Base-by-base conservation (phyloP, 768 basidiomycete genomes). In the Lentinula guzmanii region DNA sequence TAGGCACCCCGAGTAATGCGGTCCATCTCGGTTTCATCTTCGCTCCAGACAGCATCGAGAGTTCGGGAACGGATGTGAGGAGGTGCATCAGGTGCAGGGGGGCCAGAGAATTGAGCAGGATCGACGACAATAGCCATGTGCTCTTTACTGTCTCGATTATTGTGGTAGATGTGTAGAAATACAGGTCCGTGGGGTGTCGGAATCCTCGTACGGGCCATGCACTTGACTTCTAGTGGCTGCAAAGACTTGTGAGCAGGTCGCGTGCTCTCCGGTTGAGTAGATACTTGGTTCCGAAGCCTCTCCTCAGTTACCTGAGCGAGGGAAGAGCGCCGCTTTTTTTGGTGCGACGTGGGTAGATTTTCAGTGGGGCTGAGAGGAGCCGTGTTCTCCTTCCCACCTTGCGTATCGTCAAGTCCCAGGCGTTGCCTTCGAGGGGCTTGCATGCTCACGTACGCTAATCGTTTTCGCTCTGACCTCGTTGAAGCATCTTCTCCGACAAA, bases 61-160 rank as follows among this genome's bases (percentile, higher is more conserved):
- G 87, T 86, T 43, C 73, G 77, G 52, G 91, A 94, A 42, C 95
- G 86, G 66, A 98, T 94, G 58, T 81, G 82, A 60, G 82, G 84
- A n/a, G 77, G 81, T 37, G 69, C 74, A 43, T 70, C 56, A 21
- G 70, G 64, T 10, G 74, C 74, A 5, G 68, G 55, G 13, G 78
- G 67, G n/a, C 79, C 79, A 52, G 77, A 76, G 60, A 93, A 82
- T 72, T 98, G 97, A 0, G 89, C 90, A 21, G 93, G 83, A 72
- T 98, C 97, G 58, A 95, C 82, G 63, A 99, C 95, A 62, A 99
- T 85, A 0, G 96, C 96, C 16, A 99, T 83, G 70, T 99, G 97
- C 69, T 99, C 97, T 73, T 98, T 98, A 71, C 71, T 78, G 75
- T 98, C 97, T 58, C 81, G 84, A 67, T 88, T 91, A 71, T 97